phyloP scores from a whole-genome alignment of 1,284 basidiomycete species.

The Xerocomus nothofagi region DNA sequence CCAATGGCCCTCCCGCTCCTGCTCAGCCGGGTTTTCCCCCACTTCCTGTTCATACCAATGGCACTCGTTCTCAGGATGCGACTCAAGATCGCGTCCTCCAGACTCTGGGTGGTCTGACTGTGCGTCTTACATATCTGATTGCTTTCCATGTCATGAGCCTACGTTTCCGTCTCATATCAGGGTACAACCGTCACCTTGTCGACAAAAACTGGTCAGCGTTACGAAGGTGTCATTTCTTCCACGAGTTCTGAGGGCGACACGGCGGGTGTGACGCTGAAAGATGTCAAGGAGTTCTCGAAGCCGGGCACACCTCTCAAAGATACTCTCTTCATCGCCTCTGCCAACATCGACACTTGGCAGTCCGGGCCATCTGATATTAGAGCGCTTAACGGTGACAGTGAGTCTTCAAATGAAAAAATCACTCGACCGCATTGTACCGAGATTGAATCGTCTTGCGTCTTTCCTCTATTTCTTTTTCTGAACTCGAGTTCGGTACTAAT shows the following conservation, averaged over 20 bases:
- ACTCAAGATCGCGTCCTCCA: conserved; percentile 58
- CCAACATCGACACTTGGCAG: conserved; percentile 69
- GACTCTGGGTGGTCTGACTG: conserved; percentile 62
- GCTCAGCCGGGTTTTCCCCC: conserved; percentile 51
- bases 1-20: conserved; percentile 40
- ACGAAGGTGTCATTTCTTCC: conserved; percentile 67
- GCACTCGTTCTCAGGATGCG: conserved; percentile 43
- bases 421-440: neutral
- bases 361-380: conserved; percentile 74
- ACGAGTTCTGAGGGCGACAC: conserved; percentile 66
- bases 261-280: conserved; percentile 68
- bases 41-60: conserved; percentile 46
- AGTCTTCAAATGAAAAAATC: conserved; percentile 27
- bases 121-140: conserved; percentile 39
- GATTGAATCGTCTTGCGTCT: neutral
- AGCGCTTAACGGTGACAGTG: conserved; percentile 65
- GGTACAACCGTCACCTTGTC: conserved; percentile 71
- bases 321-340: conserved; percentile 61
- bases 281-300: conserved; percentile 66
- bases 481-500: conserved; percentile 16
- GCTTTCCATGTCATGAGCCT: conserved; percentile 18
- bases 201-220: conserved; percentile 66
- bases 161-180: conserved; percentile 38
- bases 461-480: neutral
- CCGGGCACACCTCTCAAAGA: conserved; percentile 69